Base-by-base conservation (phyloP, 139 green algal species). In the Chlamydomonas sp. region DNA sequence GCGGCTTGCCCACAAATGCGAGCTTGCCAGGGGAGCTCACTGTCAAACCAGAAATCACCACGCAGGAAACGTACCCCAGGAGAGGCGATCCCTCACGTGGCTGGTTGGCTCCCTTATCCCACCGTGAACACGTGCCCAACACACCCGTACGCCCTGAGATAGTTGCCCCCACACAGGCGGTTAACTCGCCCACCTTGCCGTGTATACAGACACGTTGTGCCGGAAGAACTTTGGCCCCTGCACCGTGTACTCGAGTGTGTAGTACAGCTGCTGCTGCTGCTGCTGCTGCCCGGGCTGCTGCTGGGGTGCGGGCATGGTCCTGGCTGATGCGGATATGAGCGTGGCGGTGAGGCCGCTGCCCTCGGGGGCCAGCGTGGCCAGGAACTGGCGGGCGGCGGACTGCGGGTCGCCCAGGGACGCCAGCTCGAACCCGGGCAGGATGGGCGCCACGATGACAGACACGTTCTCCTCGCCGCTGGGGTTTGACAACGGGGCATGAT, bases 381-480 rank as follows among this genome's bases (percentile, higher is more conserved):
- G 82, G 78, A 98, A 95, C 15, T 88, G 82, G 73, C 82, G 10
- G 3, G 72, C 83, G 1, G 74, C 83, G 16, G 10, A 17, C 63
- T 18, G 49, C 0, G 83, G 73, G 18, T 76, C 83, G 4, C 95
- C 96, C 76, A 98, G 83, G 75, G 66, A 89, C 58, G 85, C 61
- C 67, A 98, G 88, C 15, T 58, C 90, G 93, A 99, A 99, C 49
- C 96, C 96, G 2, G 89, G 31, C 4, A 85, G 67, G 78, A 99
- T 97, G 71, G 97, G 96, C 1, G 95, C 95, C 14, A 97, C 97
- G 14, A 99, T 93, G 1, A 99, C 95, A 63, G 88, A 95, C 58
- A 99, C 91, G 84, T 99, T 99, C 84, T 97, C 92, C 88, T 99
- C 97, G 0, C 97, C 97, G 18, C 91, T 96, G 91, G 2, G 75